Base-by-base conservation (phyloP, 352 stramenopile genomes). In the Pythium monospermum region DNA sequence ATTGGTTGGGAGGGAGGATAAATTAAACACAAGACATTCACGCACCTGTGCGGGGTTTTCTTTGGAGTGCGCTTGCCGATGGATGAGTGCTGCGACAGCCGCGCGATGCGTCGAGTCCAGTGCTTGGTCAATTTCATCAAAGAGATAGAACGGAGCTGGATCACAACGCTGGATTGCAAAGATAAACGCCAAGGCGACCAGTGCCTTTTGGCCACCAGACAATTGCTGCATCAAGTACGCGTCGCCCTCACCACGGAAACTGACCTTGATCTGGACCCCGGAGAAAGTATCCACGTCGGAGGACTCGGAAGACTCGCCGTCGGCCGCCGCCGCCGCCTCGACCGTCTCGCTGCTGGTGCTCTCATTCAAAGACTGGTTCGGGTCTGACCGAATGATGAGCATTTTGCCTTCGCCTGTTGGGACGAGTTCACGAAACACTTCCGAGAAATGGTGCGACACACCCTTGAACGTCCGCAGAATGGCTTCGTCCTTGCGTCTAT, bases 41-140 rank as follows among this genome's bases (percentile, higher is more conserved):
- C 64, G 41, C 49, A 94, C 84, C 82, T 99, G 97, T n/a, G 96
- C 96, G 10, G 95, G 85, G 65, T 93, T 98, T 11, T 98, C 91
- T 16, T 87, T 79, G 15, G 85, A 95, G 52, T 98, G 74, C 6
- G 95, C 91, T 79, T 99, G 97, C 1, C 88, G 82, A 58, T 98
- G 85, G 60, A 99, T 98, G 38, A 99, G 61, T 6, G 86, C 80
- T 6, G 97, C 97, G 3, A 99, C 96, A 26, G 95, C 85, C 41
- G 93, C 85, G 59, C 97, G 90, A 63, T 99, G 96, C 19, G 92
- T 98, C n/a, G 92, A 95, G 71, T 99, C 98, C n/a, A 99, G 72
- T 16, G 97, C 97, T 73, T 99, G 94, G 61, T 99, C 98, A 39
- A 99, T 96, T 62, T 99, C 98, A 68, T 99, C 98, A 67, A 99